Base-by-base conservation (phyloP, 371 early-diverging fungal species). In the Fennellomyces sp. region DNA sequence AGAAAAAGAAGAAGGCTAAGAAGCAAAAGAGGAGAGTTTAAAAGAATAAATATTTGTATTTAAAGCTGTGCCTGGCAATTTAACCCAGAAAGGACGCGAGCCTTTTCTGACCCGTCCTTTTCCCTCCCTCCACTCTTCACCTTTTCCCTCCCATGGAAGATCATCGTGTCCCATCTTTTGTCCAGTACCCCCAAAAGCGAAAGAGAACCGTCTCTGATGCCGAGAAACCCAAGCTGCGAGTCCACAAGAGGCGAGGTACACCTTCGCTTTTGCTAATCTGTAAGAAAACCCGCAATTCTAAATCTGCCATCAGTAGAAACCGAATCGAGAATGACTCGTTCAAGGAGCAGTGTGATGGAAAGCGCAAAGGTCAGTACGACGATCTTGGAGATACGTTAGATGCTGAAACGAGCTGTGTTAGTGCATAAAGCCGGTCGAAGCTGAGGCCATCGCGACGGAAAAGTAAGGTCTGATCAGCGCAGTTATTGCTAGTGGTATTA, bases 121-220 rank as follows among this genome's bases (percentile, higher is more conserved):
- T 23, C 7, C 23, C 11, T 21, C 41, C 45, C 45, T 10, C 10
- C 21, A 23, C n/a, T 45, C 45, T 45, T 5, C 23, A 8, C 25
- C n/a, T 45, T 21, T 21, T 45, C 7, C 10, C 17, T 42, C 5
- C 12, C 17, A 45, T 45, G 45, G 45, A 45, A 45, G 45, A 45
- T 45, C 19, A 45, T 45, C 45, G 45, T 6, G 45, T 45, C 7
- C 45, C 45, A 45, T 45, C 45, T 45, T 45, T 45, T 45, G 45
- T 45, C 7, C 45, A 45, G 23, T 45, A 45, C n/a, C 45, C 45
- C 23, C 45, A 45, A 45, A 45, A 45, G 23, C 19, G 45, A 45
- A 45, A 45, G n/a, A 45, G 45, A 45, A 45, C 45, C n/a, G 10
- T 45, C n/a, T 45, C 45, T 4, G 21, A 45, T 45, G n/a, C 19